phyloP scores from a whole-genome alignment of 495 filamentous ascomycete species.

The Aspergillus nanangensis region DNA sequence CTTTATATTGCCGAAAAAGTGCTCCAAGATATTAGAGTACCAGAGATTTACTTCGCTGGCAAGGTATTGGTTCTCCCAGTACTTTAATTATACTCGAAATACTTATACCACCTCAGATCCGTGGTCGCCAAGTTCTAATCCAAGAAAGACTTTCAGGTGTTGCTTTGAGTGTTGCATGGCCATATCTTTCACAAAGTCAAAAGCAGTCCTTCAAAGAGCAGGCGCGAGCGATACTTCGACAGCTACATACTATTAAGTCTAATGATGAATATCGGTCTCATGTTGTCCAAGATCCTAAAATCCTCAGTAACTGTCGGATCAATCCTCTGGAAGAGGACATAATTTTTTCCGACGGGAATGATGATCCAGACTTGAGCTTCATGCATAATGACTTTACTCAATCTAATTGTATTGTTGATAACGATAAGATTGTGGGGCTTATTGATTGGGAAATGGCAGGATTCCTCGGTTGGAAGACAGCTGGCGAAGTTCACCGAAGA shows the following conservation, averaged over 20 bases:
- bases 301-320: conserved; percentile 29
- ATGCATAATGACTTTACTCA: conserved; percentile 39
- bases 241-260: conserved; percentile 22
- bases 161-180: conserved; percentile 38
- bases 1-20: conserved; percentile 25
- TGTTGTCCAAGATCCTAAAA: conserved; percentile 31
- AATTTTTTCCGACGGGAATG: conserved; percentile 22
- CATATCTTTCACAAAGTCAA: conserved; percentile 32
- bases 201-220: conserved; percentile 38
- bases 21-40: conserved; percentile 30
- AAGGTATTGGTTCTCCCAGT: conserved; percentile 24
- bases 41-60: conserved; percentile 35
- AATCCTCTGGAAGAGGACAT: conserved; percentile 26
- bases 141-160: conserved; percentile 43
- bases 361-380: conserved; percentile 22
- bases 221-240: conserved; percentile 27
- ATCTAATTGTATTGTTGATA: conserved; percentile 39
- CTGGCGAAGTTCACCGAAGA: conserved; percentile 30
- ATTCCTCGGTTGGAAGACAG: conserved; percentile 39
- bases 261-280: conserved; percentile 15
- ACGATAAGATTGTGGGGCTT: conserved; percentile 38
- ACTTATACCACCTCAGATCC: conserved; percentile 29
- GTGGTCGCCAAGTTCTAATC: conserved; percentile 31
- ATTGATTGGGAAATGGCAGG: conserved; percentile 47
- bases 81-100: conserved; percentile 3